Conservation (phyloP, 306 rosid genomes). For the Hippophae rhamnoides region DNA sequence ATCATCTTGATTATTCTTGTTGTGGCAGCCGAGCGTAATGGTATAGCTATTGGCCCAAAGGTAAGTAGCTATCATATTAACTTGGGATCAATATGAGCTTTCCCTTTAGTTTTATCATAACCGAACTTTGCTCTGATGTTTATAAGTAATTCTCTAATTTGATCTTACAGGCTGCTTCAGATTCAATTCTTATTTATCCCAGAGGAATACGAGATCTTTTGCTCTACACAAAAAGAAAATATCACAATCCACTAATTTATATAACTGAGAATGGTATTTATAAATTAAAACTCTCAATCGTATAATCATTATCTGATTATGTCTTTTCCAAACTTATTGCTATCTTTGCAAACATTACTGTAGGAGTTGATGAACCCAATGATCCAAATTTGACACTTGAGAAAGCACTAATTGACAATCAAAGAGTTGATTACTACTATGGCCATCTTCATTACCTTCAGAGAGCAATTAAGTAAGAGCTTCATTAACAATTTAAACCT, state of each 20-base stretch:
- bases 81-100: too few relatives aligned
- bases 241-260: constrained; percentile 26
- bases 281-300: background rate
- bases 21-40: constrained; percentile 29
- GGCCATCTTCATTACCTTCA: constrained; percentile 35
- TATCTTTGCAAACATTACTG: background rate
- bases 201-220: constrained; percentile 20
- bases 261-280: constrained; percentile 29
- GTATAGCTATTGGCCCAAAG: constrained; percentile 38
- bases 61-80: constrained; percentile 4
- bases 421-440: constrained; percentile 27
- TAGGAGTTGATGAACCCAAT: constrained; percentile 35
- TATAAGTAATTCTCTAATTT: background rate
- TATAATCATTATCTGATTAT: background rate
- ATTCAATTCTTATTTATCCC: constrained; percentile 23
- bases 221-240: constrained; percentile 22
- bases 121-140: background rate
- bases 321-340: too few relatives aligned
- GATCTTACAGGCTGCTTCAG: constrained; percentile 18
- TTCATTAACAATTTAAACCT: background rate
- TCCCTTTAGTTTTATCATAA: background rate
- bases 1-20: background rate
- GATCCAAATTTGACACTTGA: constrained; percentile 23
- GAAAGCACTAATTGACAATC: constrained; percentile 29
- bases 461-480: constrained; percentile 28